Conservation (phyloP, 176 grass and related monocot species). For the Cenchrus purpureus region DNA sequence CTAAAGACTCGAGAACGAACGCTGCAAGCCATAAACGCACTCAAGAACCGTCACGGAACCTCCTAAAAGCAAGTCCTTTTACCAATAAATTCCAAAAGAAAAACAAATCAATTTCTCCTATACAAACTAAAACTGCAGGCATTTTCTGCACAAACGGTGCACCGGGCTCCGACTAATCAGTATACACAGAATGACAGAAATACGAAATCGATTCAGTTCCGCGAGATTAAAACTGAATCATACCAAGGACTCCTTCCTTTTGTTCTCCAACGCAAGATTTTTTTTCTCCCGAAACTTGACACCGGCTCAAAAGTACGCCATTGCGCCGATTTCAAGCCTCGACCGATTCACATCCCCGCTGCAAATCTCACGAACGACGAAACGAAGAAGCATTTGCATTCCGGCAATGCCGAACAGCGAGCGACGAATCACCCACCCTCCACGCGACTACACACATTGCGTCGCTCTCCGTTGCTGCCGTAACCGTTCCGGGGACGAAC, state of each 20-base stretch:
- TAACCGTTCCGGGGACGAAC: background rate
- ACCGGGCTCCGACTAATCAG: background rate
- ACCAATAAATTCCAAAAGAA: background rate
- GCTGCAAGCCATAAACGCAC: background rate
- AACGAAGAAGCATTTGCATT: background rate
- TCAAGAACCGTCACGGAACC: conserved; percentile 1
- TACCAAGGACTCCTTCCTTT: background rate
- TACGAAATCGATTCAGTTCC: background rate
- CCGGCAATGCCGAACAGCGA: background rate
- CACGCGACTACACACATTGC: too few species aligned
- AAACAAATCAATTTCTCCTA: background rate
- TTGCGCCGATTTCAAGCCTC: background rate
- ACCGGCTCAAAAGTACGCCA: background rate
- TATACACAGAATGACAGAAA: background rate
- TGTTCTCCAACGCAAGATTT: background rate
- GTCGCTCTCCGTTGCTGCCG: background rate
- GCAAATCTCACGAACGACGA: background rate
- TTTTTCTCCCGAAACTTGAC: background rate
- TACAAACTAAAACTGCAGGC: background rate
- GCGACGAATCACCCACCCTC: too few species aligned
- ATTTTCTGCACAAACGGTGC: background rate
- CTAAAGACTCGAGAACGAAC: background rate
- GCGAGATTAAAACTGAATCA: background rate
- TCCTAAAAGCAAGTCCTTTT: background rate
- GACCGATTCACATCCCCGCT: background rate